Evolutionary conservation across 2,329 filamentous ascomycete genomes (phyloP), one percentile per base, ranked within the genome.

Genomic region (Botrytis byssoidea): DNA sequence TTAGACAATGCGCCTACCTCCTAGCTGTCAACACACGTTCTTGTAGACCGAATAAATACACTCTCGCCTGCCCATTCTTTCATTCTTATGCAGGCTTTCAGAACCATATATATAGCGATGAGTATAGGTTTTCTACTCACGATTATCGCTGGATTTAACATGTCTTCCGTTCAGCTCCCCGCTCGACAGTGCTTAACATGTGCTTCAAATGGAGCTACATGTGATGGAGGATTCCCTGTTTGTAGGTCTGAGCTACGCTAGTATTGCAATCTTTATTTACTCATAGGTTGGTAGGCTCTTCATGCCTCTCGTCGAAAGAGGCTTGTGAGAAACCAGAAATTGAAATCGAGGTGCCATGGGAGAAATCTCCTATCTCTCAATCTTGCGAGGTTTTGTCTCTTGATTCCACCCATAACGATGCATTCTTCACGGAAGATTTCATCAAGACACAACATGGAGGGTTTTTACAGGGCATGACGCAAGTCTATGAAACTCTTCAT

Each of bases 371-470:
- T 63, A 57, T 40, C 32, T 44, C n/a, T 44, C 55, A 35, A 22
- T 57, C 37, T 59, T 42, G 48, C 55, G 40, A 46, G 32, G 48
- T 48, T n/a, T 25, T 12, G n/a, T 55, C 55, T 70, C 22, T 18
- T 4, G 55, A n/a, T 25, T 37, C 25, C 40, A 25, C 29, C 25
- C 22, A 55, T 55, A 44, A 42, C 40, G 68, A 46, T 29, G 37
- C n/a, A 57, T 40, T 61, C n/a, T 70, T 70, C 68, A 70, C 68
- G 16, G 68, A 70, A 70, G 40, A 60, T 40, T 70, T 22, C n/a
- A 29, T 70, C 51, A 63, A 32, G 48, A 6, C 55, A 14, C 46
- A 70, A 70, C 51, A 70, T 22, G 68, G 40, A 37, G 68, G 37
- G 32, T 70, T 70, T 37, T 63, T 70, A 22, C 35, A 59, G 29